phyloP scores from a whole-genome alignment of 352 stramenopile species.

The Phytophthora ramorum region DNA sequence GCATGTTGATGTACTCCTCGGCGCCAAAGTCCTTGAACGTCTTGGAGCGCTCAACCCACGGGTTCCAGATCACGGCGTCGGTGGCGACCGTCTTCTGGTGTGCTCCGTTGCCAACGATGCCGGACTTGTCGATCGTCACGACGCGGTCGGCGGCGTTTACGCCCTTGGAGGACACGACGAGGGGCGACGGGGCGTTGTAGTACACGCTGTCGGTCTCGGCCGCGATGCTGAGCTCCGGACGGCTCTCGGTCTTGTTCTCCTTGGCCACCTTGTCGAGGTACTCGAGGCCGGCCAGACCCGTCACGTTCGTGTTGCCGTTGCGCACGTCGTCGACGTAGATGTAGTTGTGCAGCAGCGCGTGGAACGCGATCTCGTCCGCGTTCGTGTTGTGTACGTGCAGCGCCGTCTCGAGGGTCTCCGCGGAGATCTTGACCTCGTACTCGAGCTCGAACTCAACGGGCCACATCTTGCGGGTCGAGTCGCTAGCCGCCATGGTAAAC shows the following conservation, averaged over 20 bases:
- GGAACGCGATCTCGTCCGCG: slow-evolving; percentile 84
- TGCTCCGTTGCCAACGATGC: slow-evolving; percentile 45
- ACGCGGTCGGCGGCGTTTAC: slow-evolving; percentile 46
- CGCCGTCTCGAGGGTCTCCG: slow-evolving; percentile 60
- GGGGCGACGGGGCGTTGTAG: slow-evolving; percentile 58
- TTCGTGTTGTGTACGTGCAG: slow-evolving; percentile 90
- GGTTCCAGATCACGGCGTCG: slow-evolving; percentile 94
- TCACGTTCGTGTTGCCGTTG: slow-evolving; percentile 56
- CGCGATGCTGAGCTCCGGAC: slow-evolving; percentile 59
- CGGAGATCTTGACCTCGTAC: slow-evolving; percentile 72
- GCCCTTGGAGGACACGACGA: slow-evolving; percentile 62
- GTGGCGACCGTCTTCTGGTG: slow-evolving; percentile 32
- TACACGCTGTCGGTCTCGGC: slow-evolving; percentile 92
- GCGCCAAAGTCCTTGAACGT: slow-evolving; percentile 94
- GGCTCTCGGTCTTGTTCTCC: slow-evolving; percentile 58
- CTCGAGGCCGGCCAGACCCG: slow-evolving; percentile 82
- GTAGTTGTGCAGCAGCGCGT: slow-evolving; percentile 95
- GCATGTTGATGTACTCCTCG: slow-evolving; percentile 95
- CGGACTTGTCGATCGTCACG: slow-evolving; percentile 71
- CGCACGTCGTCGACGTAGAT: slow-evolving; percentile 84
- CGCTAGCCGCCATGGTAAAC: slow-evolving; percentile 41
- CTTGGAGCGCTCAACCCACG: slow-evolving; percentile 92
- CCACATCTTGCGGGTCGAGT: slow-evolving; percentile 48
- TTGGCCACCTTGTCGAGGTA: slow-evolving; percentile 89
- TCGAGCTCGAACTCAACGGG: slow-evolving; percentile 61